Percentiles rank a stretch among this genome's conserved stretches.
phyloP scores from a whole-genome alignment of 192 early-diverging fungal genomes.

The Coemansia sp. region DNA sequence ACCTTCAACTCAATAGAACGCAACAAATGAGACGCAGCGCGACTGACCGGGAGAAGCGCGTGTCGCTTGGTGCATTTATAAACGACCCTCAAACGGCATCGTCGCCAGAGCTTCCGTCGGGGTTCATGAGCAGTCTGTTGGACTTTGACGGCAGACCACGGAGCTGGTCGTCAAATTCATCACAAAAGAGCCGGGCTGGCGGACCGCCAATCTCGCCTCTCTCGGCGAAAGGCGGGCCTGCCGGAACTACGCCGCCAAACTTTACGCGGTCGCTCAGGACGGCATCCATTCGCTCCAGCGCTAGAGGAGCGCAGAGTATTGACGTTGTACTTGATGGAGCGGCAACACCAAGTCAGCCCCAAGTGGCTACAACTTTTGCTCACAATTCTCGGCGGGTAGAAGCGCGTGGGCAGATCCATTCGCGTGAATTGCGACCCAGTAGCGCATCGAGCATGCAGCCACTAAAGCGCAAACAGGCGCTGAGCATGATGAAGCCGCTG shows the following conservation, averaged over 20 bases:
- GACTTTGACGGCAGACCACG: conserved; percentile 36
- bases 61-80: conserved; percentile 11
- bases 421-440: neutral
- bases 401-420: conserved; percentile 35
- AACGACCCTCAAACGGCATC: conserved; percentile 26
- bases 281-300: conserved; percentile 27
- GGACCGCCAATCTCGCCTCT: neutral
- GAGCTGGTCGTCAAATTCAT: conserved; percentile 30
- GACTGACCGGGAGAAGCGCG: conserved; percentile 12
- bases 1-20: neutral
- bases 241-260: neutral
- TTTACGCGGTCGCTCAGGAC: conserved; percentile 15
- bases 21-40: conserved; percentile 10
- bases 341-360: conserved; percentile 23
- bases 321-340: conserved; percentile 5
- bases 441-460: conserved; percentile 1
- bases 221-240: neutral
- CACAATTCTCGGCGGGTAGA: conserved; percentile 21
- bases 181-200: conserved; percentile 4
- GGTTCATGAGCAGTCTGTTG: conserved; percentile 25
- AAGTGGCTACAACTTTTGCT: conserved; percentile 26
- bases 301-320: neutral
- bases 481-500: conserved; percentile 35
- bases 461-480: conserved; percentile 14
- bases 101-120: conserved; percentile 32